phyloP scores from a whole-genome alignment of 768 basidiomycete genomes.

The Phylloporus sp. region DNA sequence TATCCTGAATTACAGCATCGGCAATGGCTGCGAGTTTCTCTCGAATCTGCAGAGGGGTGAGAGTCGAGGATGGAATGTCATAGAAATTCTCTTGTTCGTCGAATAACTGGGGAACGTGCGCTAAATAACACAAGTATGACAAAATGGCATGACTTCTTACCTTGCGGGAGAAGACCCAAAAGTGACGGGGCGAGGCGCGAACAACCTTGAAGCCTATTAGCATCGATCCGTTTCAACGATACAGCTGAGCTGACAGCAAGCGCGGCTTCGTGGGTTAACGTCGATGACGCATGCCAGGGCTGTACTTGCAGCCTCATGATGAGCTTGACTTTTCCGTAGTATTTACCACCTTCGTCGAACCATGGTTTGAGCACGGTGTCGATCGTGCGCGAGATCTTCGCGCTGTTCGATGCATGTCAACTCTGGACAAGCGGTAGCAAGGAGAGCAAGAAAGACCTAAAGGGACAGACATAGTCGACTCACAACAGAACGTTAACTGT shows the following conservation, averaged over 20 bases:
- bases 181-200: slow-evolving; percentile 65
- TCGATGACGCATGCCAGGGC: slow-evolving; percentile 77
- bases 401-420: slow-evolving; percentile 33
- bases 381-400: slow-evolving; percentile 56
- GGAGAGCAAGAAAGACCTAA: slow-evolving; percentile 41
- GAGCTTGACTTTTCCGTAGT: slow-evolving; percentile 67
- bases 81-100: slow-evolving; percentile 73
- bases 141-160: slow-evolving; percentile 35
- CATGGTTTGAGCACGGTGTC: slow-evolving; percentile 57
- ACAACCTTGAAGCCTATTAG: slow-evolving; percentile 45
- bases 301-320: slow-evolving; percentile 70
- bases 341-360: slow-evolving; percentile 53
- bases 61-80: slow-evolving; percentile 63
- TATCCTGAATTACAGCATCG: slow-evolving; percentile 44
- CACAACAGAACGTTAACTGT: neutral
- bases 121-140: neutral
- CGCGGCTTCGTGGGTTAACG: slow-evolving; percentile 73
- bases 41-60: slow-evolving; percentile 69
- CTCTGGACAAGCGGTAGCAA: neutral
- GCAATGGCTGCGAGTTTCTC: slow-evolving; percentile 65
- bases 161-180: slow-evolving; percentile 70
- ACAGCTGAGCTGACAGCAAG: slow-evolving; percentile 52
- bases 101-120: slow-evolving; percentile 53
- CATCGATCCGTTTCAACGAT: neutral
- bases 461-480: slow-evolving; percentile 90